Conservation (phyloP, 2,329 filamentous ascomycete species). For the Penicillium sp. region DNA sequence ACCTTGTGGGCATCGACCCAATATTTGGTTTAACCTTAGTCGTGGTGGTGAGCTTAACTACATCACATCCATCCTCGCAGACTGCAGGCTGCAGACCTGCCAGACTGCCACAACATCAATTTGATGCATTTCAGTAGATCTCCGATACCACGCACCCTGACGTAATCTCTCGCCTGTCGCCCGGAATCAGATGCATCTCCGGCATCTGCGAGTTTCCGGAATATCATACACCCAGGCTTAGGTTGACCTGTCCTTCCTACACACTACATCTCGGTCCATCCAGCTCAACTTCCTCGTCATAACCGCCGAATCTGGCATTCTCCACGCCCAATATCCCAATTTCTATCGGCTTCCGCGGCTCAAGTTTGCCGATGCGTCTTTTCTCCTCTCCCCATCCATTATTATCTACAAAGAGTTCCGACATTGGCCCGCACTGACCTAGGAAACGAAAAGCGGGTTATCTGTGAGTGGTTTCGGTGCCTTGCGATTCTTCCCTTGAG, state of each 20-base stretch:
- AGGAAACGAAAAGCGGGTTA: constrained; percentile 6
- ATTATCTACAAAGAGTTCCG: constrained; percentile 1
- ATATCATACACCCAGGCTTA: too few species aligned
- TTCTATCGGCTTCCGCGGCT: constrained; percentile 19
- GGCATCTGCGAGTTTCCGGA: too few species aligned
- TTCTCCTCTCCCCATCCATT: constrained; percentile 2
- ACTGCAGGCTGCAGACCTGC: too few species aligned
- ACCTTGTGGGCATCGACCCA: constrained; percentile 29
- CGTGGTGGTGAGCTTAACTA: constrained; percentile 13
- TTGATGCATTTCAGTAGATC: background rate
- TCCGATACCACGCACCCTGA: constrained; percentile 1
- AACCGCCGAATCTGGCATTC: constrained; percentile 3
- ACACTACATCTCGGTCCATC: background rate
- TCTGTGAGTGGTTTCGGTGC: background rate
- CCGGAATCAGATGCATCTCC: background rate
- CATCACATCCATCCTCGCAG: constrained; percentile 1
- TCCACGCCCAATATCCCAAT: background rate
- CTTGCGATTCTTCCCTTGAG: background rate
- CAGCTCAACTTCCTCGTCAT: constrained; percentile 3
- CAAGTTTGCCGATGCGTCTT: constrained; percentile 10
- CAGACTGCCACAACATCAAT: constrained; percentile 1
- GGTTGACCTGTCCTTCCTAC: too few species aligned
- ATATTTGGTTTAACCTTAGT: constrained; percentile 16
- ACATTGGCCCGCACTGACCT: background rate
- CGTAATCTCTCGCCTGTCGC: constrained; percentile 7